These are phyloP conservation scores for Erodium trifolium DNA, from an alignment of 441 rosid genomes.

Conservation along the genomic window DNA sequence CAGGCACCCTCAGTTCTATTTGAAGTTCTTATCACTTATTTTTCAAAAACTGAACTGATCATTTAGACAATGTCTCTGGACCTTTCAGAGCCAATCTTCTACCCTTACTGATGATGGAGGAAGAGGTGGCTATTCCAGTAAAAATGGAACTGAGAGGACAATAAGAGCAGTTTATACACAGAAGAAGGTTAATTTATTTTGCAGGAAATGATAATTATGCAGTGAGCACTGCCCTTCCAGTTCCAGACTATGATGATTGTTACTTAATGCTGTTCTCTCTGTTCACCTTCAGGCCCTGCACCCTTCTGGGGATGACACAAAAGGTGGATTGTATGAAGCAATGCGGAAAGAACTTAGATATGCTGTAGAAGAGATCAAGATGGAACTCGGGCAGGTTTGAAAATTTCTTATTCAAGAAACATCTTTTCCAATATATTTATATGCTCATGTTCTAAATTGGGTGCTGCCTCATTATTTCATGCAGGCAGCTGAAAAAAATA, in stretches of 20 bases:
- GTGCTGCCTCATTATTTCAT: slow-evolving; percentile 14
- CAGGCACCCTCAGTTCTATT: neutral
- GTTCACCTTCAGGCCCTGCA: slow-evolving; percentile 36
- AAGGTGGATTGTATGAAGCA: slow-evolving; percentile 41
- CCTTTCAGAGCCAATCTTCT: slow-evolving; percentile 77
- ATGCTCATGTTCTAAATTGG: neutral
- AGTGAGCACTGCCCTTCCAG: neutral
- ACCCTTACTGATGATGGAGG: slow-evolving; percentile 84
- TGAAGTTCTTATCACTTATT: neutral
- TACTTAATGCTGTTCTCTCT: slow-evolving; percentile 15
- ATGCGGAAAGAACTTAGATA: slow-evolving; percentile 66
- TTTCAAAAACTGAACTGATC: neutral
- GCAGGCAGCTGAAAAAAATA: slow-evolving; percentile 45
- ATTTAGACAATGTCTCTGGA: slow-evolving; percentile 14
- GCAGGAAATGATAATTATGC: slow-evolving; percentile 11
- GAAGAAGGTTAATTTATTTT: slow-evolving; percentile 46
- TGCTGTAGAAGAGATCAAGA: slow-evolving; percentile 62
- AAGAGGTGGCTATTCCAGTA: slow-evolving; percentile 35
- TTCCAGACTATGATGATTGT: neutral
- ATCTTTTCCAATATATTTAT: slow-evolving; percentile 1
- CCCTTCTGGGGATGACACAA: slow-evolving; percentile 37
- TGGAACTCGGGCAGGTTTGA: slow-evolving; percentile 44
- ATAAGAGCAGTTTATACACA: slow-evolving; percentile 64
- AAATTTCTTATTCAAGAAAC: slow-evolving; percentile 2
- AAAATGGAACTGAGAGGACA: slow-evolving; percentile 51